Percentiles rank a stretch among this genome's conserved stretches.
phyloP scores from a whole-genome alignment of 305 asterid species.

The Fraxinus greggii region DNA sequence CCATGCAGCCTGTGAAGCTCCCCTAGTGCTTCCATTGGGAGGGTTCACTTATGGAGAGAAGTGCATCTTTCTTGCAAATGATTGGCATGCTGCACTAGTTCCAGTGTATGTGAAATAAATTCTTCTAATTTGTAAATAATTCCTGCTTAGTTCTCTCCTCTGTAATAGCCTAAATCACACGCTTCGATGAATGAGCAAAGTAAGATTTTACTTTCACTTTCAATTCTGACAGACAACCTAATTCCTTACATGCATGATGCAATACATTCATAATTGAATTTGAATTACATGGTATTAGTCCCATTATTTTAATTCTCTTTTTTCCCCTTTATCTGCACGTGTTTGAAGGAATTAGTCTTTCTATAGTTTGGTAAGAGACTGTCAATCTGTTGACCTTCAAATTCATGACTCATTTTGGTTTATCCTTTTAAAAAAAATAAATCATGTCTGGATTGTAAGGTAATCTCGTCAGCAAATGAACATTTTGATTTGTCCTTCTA shows the following conservation, averaged over 20 bases:
- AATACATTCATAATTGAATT: not conserved
- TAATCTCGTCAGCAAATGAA: not conserved
- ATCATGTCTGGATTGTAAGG: not conserved
- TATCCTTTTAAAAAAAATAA: not conserved
- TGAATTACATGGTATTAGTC: not conserved
- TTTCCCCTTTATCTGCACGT: not conserved
- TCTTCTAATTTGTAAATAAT: slow-evolving; percentile 15
- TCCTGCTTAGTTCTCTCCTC: not conserved
- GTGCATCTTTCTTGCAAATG: slow-evolving; percentile 90
- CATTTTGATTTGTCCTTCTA: not conserved
- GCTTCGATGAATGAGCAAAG: not conserved
- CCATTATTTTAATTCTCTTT: not conserved
- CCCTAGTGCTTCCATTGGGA: slow-evolving; percentile 84
- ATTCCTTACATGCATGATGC: slow-evolving; percentile 13
- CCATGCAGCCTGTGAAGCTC: slow-evolving; percentile 98
- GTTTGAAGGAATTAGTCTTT: not conserved
- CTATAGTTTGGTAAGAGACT: not conserved
- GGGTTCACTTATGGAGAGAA: slow-evolving; percentile 92
- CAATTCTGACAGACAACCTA: not conserved
- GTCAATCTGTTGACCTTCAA: not conserved
- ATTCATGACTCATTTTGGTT: not conserved
- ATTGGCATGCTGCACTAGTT: slow-evolving; percentile 97
- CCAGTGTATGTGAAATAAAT: slow-evolving; percentile 71
- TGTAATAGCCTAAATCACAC: not conserved
- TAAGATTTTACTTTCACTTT: not conserved